phyloP scores from a whole-genome alignment of 352 stramenopile species.

The Pythium aphanidermatum region DNA sequence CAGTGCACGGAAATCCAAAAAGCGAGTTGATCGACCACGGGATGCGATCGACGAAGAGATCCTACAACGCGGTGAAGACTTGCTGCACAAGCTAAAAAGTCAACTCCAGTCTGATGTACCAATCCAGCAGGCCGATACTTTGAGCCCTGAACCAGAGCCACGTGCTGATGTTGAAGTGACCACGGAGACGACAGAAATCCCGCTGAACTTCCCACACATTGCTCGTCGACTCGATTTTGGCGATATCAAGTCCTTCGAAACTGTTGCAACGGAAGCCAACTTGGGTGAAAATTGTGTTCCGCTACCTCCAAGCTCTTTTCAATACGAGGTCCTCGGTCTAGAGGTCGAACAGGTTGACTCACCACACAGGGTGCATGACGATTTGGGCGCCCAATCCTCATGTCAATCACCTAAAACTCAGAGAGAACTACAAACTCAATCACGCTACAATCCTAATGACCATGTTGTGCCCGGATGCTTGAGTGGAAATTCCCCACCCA shows the following conservation, averaged over 20 bases:
- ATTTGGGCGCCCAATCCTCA: no score
- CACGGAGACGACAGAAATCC: constrained; percentile 7
- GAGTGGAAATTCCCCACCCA: no score
- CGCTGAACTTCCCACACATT: constrained; percentile 20
- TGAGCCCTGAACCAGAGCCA: constrained; percentile 23
- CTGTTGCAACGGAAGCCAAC: not conserved
- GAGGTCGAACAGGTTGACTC: constrained; percentile 11
- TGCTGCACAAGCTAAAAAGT: constrained; percentile 30
- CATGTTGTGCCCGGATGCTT: no score
- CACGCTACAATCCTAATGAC: no score
- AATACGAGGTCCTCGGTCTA: constrained; percentile 1
- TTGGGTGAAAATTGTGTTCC: constrained; percentile 26
- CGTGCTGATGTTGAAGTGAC: not conserved
- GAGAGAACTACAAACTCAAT: no score
- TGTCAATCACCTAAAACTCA: no score
- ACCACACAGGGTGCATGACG: constrained; percentile 2
- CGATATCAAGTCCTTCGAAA: not conserved
- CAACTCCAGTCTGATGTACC: constrained; percentile 22
- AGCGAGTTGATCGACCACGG: constrained; percentile 3
- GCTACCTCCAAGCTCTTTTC: constrained; percentile 7
- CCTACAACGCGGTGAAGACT: constrained; percentile 23
- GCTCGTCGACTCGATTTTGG: constrained; percentile 52
- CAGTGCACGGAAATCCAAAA: constrained; percentile 12
- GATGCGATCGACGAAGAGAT: constrained; percentile 17
- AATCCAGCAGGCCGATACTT: constrained; percentile 9